These are phyloP conservation scores for Physaria fendleri DNA, from an alignment of 345 rosid species.

Conservation along the genomic window DNA sequence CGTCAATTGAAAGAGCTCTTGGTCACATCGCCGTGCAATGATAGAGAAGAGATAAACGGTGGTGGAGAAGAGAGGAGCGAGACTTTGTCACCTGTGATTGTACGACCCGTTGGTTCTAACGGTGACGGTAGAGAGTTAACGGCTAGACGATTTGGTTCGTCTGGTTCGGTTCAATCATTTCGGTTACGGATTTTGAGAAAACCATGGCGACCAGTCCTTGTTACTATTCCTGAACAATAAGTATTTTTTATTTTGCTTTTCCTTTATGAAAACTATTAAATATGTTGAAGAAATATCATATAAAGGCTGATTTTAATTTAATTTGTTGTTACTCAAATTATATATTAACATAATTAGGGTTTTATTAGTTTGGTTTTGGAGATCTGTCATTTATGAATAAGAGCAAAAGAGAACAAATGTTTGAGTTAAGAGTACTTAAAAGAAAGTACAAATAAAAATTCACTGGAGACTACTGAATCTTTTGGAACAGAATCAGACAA, in stretches of 20 bases:
- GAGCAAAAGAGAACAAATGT: conserved; percentile 21
- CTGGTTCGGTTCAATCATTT: conserved; percentile 26
- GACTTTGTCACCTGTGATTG: neutral
- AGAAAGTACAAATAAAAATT: too few relatives aligned
- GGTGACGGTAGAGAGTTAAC: conserved; percentile 21
- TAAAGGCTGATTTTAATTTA: neutral
- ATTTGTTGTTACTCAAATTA: neutral
- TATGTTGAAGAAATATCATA: neutral
- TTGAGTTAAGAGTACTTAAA: too few relatives aligned
- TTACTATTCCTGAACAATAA: conserved; percentile 30
- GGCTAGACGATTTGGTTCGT: conserved; percentile 2
- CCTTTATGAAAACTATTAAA: neutral
- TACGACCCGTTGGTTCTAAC: neutral
- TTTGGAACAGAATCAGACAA: conserved; percentile 19
- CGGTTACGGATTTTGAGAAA: conserved; percentile 26
- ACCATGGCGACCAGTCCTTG: conserved; percentile 29
- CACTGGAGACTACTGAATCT: too few relatives aligned
- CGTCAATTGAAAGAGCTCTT: conserved; percentile 23
- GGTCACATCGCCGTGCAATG: conserved; percentile 21
- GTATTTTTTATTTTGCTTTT: neutral
- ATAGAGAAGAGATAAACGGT: neutral
- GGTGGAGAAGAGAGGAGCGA: conserved; percentile 12
- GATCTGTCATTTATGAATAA: neutral
- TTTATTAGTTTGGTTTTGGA: neutral
- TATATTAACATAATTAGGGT: neutral